phyloP scores from a whole-genome alignment of 176 grass and related monocot genomes.

The Triticum turgidum region DNA sequence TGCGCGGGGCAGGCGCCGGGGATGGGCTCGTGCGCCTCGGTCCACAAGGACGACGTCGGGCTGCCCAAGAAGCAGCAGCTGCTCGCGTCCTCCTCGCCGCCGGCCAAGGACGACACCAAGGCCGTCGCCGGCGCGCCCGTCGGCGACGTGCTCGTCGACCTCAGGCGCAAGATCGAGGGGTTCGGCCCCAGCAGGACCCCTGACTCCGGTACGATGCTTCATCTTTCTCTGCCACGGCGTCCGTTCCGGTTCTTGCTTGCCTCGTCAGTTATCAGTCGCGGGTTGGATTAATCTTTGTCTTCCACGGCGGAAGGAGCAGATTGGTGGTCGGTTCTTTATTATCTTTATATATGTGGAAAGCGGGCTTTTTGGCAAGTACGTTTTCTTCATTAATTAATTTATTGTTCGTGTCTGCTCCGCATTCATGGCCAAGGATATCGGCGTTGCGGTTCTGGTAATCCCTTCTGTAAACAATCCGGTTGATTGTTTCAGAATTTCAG shows the following conservation, averaged over 20 bases:
- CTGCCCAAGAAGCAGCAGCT: constrained; percentile 48
- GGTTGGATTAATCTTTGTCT: neutral
- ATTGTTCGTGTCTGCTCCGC: neutral
- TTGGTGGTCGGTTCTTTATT: constrained; percentile 29
- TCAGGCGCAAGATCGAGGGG: constrained; percentile 26
- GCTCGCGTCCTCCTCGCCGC: constrained; percentile 45
- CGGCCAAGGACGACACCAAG: constrained; percentile 48
- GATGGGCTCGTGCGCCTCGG: constrained; percentile 90
- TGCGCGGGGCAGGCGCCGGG: neutral
- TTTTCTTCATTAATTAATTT: constrained; percentile 30
- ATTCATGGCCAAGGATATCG: constrained; percentile 12
- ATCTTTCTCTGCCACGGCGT: constrained; percentile 4
- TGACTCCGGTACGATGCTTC: constrained; percentile 56
- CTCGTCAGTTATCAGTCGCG: neutral
- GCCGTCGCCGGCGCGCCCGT: constrained; percentile 22
- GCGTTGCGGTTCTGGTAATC: neutral
- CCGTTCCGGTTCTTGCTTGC: neutral
- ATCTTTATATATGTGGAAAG: constrained; percentile 33
- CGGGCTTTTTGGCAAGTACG: neutral
- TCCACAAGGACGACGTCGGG: constrained; percentile 49
- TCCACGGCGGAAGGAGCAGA: constrained; percentile 12
- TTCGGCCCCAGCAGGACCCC: constrained; percentile 41
- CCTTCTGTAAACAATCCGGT: neutral
- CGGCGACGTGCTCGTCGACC: constrained; percentile 39
- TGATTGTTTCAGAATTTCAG: constrained; percentile 4